Evolutionary conservation across 805 yeast genomes (phyloP), one percentile per base, ranked within the genome.

Genomic region (Cyberlindnera euphorbiae): DNA sequence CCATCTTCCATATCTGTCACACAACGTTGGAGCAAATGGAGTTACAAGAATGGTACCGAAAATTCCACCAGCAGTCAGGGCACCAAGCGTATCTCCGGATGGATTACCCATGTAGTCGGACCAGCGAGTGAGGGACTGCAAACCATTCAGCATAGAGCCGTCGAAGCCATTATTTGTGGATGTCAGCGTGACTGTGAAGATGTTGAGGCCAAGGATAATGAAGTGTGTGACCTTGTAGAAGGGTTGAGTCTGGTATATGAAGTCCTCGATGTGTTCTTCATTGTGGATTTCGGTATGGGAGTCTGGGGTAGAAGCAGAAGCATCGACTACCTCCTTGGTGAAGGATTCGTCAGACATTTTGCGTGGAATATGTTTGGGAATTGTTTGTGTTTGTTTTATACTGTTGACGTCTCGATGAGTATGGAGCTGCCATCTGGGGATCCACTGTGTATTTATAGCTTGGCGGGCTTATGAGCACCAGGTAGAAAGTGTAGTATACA

Each of bases 101-200:
- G 71, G 71, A 33, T 56, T 36, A 21, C 64, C 62, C 53, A 71
- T 62, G 27, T 56, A 56, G 5, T 46, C 33, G 15, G 47, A 45
- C 73, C 76, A 73, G 15, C 45, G 36, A 2, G 42, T 30, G 39
- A 69, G 53, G 8, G 71, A 55, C 42, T 73, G 77, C 36, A 72
- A 56, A 17, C 72, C 73, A 44, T 72, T 72, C 49, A 72, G 53
- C 65, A 73, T 59, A n/a, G 68, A 63, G 35, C 69, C 70, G 55
- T 69, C 73, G 39, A 58, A 69, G 35, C 74, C 73, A 34, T 53
- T 63, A 45, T 66, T 68, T 26, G 73, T 64, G 6, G 76, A 63
- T 19, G 70, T 59, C 28, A 72, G 49, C 17, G 75, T 63, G 39
- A 65, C 59, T 15, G 67, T 47, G 23, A 68, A 55, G 28, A 72